Evolutionary conservation across 2,329 filamentous ascomycete genomes (phyloP), one percentile per base, ranked within the genome.

Genomic region (Byssochlamys sp.): DNA sequence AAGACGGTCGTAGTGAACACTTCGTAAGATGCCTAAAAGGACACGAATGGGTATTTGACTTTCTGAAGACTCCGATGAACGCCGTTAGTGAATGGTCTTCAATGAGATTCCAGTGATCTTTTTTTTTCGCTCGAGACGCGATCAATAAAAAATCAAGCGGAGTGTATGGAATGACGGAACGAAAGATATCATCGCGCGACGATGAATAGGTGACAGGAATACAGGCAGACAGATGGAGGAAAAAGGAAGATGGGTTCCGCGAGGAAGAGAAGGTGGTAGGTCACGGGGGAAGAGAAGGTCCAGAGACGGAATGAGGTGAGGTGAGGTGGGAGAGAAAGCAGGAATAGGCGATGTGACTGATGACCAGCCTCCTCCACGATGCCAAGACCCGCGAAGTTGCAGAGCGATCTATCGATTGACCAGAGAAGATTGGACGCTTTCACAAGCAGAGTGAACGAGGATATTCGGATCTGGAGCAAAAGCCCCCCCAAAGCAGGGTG

Each of bases 1-100:
- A 63, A 69, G 70, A 72, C 63, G 64, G 66, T 69, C 69, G 65
- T 69, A 62, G 65, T 62, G 62, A 63, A 60, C 55, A 59, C 58
- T 58, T 62, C 55, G 63, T 65, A 55, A 35, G 59, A 63, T 57
- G 65, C 62, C 66, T 66, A 67, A 63, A 65, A 68, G 58, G 64
- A 70, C 62, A 63, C 62, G 60, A 63, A 62, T 52, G 59, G 62
- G 59, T 64, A 63, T 63, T 62, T 64, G 62, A 65, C 60, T 70
- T 67, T 26, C 49, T 26, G 49, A 58, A 49, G 31, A 39, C 33
- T 48, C 58, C 45, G 48, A 52, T 52, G 45, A 51, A 57, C 53
- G 55, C 54, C 19, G 51, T 65, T 60, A 64, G 63, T 59, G 52
- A 58, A 52, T 49, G 14, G 50, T 9, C 31, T 25, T 50, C 19